Evolutionary conservation across 2,329 filamentous ascomycete genomes (phyloP).

Genomic region (Fusarium xylarioides): DNA sequence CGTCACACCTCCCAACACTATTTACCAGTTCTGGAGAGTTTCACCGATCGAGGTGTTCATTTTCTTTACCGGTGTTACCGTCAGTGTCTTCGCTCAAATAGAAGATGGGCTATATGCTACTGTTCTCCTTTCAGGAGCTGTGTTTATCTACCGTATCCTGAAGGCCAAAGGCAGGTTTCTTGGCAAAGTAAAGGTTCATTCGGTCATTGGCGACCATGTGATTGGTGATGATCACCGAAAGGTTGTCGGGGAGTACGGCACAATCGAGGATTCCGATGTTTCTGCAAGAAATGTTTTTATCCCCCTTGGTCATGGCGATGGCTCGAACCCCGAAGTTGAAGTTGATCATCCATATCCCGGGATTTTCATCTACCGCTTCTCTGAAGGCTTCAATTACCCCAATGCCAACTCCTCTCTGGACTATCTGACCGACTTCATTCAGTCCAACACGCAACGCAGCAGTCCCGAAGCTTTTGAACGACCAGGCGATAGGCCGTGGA

Average conservation of each 20-base stretch:
- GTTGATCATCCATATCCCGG: constrained; percentile 88
- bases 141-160: constrained; percentile 85
- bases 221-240: constrained; percentile 67
- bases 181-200: constrained; percentile 73
- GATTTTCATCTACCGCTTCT: constrained; percentile 94
- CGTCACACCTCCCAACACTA: constrained; percentile 87
- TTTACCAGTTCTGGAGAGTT: constrained; percentile 96
- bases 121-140: constrained; percentile 76
- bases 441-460: constrained; percentile 77
- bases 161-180: constrained; percentile 86
- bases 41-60: constrained; percentile 90
- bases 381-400: constrained; percentile 95
- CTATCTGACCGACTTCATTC: constrained; percentile 74
- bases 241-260: constrained; percentile 63
- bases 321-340: constrained; percentile 84
- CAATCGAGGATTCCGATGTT: constrained; percentile 59
- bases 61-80: constrained; percentile 91
- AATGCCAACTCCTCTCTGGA: constrained; percentile 92
- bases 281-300: constrained; percentile 82
- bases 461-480: constrained; percentile 71
- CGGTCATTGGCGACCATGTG: constrained; percentile 79
- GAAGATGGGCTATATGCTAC: constrained; percentile 94
- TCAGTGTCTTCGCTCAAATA: constrained; percentile 87
- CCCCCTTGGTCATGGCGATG: constrained; percentile 86
- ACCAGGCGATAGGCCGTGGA: constrained; percentile 89